A percentile compares a stretch with the other conserved stretches of the same genome.
phyloP scores from a whole-genome alignment of 306 rosid species.

The Myrica gale region DNA sequence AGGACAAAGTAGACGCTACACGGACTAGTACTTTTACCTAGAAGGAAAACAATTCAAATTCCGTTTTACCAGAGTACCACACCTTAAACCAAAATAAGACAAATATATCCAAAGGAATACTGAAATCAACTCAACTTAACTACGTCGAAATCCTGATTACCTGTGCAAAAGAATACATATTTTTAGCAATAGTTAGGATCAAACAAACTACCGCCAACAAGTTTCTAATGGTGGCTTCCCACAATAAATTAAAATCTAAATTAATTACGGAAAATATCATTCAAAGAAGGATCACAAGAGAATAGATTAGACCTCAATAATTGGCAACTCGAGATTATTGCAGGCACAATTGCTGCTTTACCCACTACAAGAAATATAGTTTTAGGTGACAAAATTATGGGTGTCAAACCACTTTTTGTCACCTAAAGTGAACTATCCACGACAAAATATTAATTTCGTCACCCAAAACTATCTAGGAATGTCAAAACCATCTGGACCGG shows the following conservation, averaged over 20 bases:
- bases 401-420: too few species aligned
- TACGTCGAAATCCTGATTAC: neutral
- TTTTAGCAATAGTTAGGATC: too few species aligned
- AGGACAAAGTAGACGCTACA: neutral
- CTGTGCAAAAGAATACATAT: neutral
- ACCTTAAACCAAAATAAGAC: neutral
- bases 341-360: neutral
- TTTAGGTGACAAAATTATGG: too few species aligned
- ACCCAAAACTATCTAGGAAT: too few species aligned
- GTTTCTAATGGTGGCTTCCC: neutral
- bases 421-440: too few species aligned
- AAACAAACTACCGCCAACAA: neutral
- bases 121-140: neutral
- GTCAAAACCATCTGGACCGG: too few species aligned
- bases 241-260: neutral
- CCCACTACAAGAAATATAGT: neutral
- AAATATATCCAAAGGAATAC: too few species aligned
- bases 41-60: too few species aligned
- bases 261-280: neutral
- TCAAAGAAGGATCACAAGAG: neutral
- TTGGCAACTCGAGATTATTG: neutral
- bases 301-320: neutral
- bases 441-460: too few species aligned
- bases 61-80: too few species aligned
- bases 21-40: too few species aligned